Percentiles rank a stretch among this genome's conserved stretches.
Evolutionary conservation across 257 asterid genomes (phyloP).

Genomic region (Salvia rosmarinus): DNA sequence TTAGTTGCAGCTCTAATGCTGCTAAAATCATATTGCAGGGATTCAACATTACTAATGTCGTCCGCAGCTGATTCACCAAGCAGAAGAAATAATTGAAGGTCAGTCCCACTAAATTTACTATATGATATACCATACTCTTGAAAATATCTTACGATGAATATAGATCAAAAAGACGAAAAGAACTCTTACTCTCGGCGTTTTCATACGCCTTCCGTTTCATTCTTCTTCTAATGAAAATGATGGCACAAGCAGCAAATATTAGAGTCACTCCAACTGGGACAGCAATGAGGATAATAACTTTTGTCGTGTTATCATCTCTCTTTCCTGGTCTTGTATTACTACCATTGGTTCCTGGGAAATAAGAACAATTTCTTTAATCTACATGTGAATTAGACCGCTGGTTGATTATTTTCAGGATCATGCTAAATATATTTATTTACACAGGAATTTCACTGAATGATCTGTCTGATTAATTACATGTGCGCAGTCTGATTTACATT

Average conservation of each 20-base stretch:
- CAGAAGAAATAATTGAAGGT: conserved; percentile 8
- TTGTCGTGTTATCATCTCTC: conserved; percentile 20
- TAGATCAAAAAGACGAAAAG: not conserved
- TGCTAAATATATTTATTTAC: not conserved
- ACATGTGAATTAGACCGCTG: not conserved
- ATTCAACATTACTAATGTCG: conserved; percentile 24
- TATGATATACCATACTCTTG: not conserved
- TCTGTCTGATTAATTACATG: not conserved
- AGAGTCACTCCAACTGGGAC: conserved; percentile 27
- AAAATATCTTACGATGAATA: not conserved
- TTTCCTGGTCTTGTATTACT: conserved; percentile 16
- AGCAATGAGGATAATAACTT: conserved; percentile 24
- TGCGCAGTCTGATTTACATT: not conserved
- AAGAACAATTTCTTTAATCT: not conserved
- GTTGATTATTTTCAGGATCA: not conserved
- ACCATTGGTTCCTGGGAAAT: conserved; percentile 24
- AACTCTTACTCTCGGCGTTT: conserved; percentile 1
- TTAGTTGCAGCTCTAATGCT: conserved; percentile 39
- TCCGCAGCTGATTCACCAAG: conserved; percentile 25
- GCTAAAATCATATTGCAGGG: conserved; percentile 39
- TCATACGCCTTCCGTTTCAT: conserved; percentile 3
- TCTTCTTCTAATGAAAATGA: conserved; percentile 25
- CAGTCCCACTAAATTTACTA: not conserved
- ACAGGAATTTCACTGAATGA: no score
- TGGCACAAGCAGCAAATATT: conserved; percentile 22